Evolutionary conservation across 176 grass and related monocot species (phyloP), one percentile per base, ranked within the genome.

Genomic region (Juncus effusus): DNA sequence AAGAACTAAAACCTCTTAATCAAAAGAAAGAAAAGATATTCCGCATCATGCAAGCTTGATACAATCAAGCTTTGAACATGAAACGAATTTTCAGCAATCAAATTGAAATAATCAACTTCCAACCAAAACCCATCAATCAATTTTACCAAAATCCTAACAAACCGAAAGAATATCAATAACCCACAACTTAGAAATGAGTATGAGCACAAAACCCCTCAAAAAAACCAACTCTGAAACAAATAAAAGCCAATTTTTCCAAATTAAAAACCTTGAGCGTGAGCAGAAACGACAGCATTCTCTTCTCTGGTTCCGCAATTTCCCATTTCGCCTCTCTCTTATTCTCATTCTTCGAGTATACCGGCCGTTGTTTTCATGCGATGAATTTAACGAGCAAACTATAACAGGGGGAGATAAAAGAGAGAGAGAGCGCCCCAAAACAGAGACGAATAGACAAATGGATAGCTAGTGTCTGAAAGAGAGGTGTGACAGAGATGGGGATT

Each of bases 271-370:
- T 96, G 87, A 70, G 89, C 80, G 41, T 99, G 94, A 64, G 94
- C 89, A 16, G 89, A 56, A 61, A 91, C 94, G 73, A 99, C 94
- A 72, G 94, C 94, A 87, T 99, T 99, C 94, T 99, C 94, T 82
- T 93, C 94, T 51, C 94, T 58, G 44, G 94, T 93, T 70, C 89
- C 94, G 69, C 94, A 99, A 69, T 99, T 99, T 35, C 91, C 91
- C 91, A 96, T 96, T 79, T 58, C 79, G 69, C 44, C 54, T 42
- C 59, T 53, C 64, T 61, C 38, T n/a, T 54, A 45, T 4, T 86
- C 79, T 90, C 90, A 95, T 90, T 74, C 86, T 84, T 65, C 63
- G 55, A 36, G 47, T 42, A 41, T 19, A 9, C 62, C 40, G 19
- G 2, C 60, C 16, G 54, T 69, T 41, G 51, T 53, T 56, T 57